Evolutionary conservation across 768 basidiomycete genomes (phyloP).

Genomic region (Amanita subjunquillea): DNA sequence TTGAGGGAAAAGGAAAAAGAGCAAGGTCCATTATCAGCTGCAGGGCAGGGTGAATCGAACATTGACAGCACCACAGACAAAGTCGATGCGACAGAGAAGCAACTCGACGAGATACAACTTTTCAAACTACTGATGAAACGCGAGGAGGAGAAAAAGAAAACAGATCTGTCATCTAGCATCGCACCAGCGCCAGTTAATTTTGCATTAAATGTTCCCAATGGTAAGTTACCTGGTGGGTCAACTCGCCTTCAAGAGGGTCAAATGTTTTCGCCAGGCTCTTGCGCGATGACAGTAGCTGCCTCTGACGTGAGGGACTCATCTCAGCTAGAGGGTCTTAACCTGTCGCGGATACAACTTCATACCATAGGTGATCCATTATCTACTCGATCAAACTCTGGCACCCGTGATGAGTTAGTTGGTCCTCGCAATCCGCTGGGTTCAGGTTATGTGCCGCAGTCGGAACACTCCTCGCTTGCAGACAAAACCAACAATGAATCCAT

Average conservation of each 20-base stretch:
- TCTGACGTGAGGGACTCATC: neutral
- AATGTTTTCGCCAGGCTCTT: neutral
- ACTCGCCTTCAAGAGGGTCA: neutral
- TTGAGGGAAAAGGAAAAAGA: constrained; percentile 36
- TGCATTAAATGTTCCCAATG: neutral
- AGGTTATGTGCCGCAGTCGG: constrained; percentile 6
- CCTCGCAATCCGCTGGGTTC: neutral
- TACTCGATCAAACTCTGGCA: neutral
- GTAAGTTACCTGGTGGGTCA: neutral
- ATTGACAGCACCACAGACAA: constrained; percentile 11
- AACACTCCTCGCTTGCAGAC: constrained; percentile 1
- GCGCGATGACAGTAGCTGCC: neutral
- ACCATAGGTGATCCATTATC: neutral
- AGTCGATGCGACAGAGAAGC: constrained; percentile 21
- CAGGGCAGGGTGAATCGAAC: constrained; percentile 5
- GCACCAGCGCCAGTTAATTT: constrained; percentile 1
- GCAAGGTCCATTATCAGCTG: neutral
- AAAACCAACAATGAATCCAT: constrained; percentile 2
- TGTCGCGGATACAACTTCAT: neutral
- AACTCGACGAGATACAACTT: constrained; percentile 73
- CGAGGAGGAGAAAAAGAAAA: constrained; percentile 45
- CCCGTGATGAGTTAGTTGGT: neutral
- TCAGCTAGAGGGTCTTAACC: neutral
- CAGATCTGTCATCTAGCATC: constrained; percentile 12
- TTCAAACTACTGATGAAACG: constrained; percentile 80